Base-by-base conservation (phyloP, 2,329 filamentous ascomycete genomes). In the Orbilia brochopaga region DNA sequence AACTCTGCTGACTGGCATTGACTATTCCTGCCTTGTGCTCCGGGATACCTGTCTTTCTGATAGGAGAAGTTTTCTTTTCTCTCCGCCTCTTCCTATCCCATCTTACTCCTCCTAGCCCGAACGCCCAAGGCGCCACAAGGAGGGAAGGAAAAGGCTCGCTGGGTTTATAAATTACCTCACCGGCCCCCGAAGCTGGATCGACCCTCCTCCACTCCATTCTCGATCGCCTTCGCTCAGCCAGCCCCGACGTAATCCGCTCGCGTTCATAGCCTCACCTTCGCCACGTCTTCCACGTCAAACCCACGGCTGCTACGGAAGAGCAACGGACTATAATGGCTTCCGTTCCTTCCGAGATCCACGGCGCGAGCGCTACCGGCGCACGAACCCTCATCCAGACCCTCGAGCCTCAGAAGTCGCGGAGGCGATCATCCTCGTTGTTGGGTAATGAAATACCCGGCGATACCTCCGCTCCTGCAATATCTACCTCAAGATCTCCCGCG, bases 401-500 rank as follows among this genome's bases (percentile, higher is more conserved):
- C 17, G 65, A 69, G 54, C 66, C 66, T 59, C 66, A 48, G 59
- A 70, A 70, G 66, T 63, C 66, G 54, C 66, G 66, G 44, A 74
- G 61, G 59, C 67, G 75, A 66, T 73, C 56, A 17, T 74, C 74
- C 37, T 75, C 73, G 19, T 63, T 76, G 46, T 74, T 75, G 40
- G 70, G 69, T 40, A 75, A 66, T 59, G 75, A 76, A 53, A 75
- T 73, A 67, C 66, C 64, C 21, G 75, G 74, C 11, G 76, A 77
- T 54, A 77, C 76, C 35, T 74, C 74, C 42, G 75, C 74, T 62
- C 74, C 76, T 37, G 75, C 74, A 42, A 74, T 76, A 51, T 74
- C 75, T 7, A 77, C 75, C 32, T 75, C 76, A 74, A 69, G 67
- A 53, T 75, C 75, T 51, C 75, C 76, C 40, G 65, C 74, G 58